Evolutionary conservation across 2,329 filamentous ascomycete species (phyloP).

Genomic region (Keithomyces neogunnii): DNA sequence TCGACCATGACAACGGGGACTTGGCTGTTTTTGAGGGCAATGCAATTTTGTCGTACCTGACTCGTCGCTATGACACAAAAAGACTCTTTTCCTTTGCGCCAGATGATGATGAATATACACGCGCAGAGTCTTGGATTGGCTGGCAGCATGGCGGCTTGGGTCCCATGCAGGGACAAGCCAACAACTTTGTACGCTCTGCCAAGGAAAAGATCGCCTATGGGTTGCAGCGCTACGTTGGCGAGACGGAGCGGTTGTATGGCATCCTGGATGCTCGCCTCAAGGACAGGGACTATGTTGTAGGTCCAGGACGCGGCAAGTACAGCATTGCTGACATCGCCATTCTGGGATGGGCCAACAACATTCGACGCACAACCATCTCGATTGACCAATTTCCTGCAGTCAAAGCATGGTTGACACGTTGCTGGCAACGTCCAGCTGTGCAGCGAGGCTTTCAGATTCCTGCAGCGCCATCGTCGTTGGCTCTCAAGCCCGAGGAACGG

Average conservation of each 20-base stretch:
- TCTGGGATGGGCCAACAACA: slow-evolving; percentile 58
- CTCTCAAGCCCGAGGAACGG: background rate
- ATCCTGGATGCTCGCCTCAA: slow-evolving; percentile 59
- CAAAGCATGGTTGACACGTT: slow-evolving; percentile 63
- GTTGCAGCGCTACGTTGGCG: slow-evolving; percentile 66
- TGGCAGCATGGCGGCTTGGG: slow-evolving; percentile 71
- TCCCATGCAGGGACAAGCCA: slow-evolving; percentile 65
- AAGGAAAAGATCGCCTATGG: slow-evolving; percentile 63
- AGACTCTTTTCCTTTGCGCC: slow-evolving; percentile 25
- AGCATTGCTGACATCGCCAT: slow-evolving; percentile 65
- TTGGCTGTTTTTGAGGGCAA: slow-evolving; percentile 67
- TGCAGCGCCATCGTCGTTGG: slow-evolving; percentile 33
- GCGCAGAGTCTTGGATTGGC: slow-evolving; percentile 43
- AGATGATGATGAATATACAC: slow-evolving; percentile 29
- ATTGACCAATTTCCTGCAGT: slow-evolving; percentile 58
- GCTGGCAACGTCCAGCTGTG: slow-evolving; percentile 58
- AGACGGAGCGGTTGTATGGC: slow-evolving; percentile 65
- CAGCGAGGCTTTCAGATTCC: slow-evolving; percentile 68
- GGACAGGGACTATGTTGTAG: slow-evolving; percentile 43
- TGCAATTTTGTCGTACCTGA: slow-evolving; percentile 66
- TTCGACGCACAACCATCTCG: slow-evolving; percentile 31
- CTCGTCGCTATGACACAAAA: slow-evolving; percentile 62
- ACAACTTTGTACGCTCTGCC: slow-evolving; percentile 62
- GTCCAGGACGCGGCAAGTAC: slow-evolving; percentile 39
- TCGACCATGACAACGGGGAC: slow-evolving; percentile 54